Base-by-base conservation (phyloP, 352 stramenopile species). In the Pythium myriotylum region DNA sequence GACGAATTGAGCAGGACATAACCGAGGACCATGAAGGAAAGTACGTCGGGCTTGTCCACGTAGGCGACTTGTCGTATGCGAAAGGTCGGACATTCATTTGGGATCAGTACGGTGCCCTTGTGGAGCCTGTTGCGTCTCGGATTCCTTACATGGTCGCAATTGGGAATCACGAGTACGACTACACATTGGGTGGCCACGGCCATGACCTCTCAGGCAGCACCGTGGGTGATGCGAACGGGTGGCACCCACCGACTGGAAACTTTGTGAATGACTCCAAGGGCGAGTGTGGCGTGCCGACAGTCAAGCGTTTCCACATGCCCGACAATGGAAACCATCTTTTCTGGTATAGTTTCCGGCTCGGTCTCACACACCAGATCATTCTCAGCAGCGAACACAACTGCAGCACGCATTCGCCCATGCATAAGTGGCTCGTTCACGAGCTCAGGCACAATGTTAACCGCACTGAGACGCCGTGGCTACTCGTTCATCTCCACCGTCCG, bases 61-160 rank as follows among this genome's bases (percentile, higher is more conserved):
- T 95, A 20, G 87, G 87, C 17, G 87, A 94, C 54, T 54, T 91
- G 19, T 83, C 73, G 46, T 96, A 96, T 64, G 83, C 88, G 24
- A 72, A 69, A 24, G 74, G 76, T 0, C 53, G 70, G 3, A 89
- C 86, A 17, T 86, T 68, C 29, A 47, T 88, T 27, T 97, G 89
- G 89, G 88, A 96, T 40, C 77, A 90, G 60, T 89, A 84, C 55
- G 72, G 84, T 23, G 53, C 80, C n/a, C 76, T 95, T 51, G 81
- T 95, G 49, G 56, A 92, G 70, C 73, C 81, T 2, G 81, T 93
- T 65, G 74, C 88, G 3, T 73, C 75, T 9, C 60, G 59, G n/a
- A 65, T 96, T 2, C 84, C 90, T 80, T 59, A 89, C 78, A 78
- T 87, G 74, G 70, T 78, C 13, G 63, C 47, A 5, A 54, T 81